Base-by-base conservation (phyloP, 2,329 filamentous ascomycete genomes). In the Colletotrichum acutatum region DNA sequence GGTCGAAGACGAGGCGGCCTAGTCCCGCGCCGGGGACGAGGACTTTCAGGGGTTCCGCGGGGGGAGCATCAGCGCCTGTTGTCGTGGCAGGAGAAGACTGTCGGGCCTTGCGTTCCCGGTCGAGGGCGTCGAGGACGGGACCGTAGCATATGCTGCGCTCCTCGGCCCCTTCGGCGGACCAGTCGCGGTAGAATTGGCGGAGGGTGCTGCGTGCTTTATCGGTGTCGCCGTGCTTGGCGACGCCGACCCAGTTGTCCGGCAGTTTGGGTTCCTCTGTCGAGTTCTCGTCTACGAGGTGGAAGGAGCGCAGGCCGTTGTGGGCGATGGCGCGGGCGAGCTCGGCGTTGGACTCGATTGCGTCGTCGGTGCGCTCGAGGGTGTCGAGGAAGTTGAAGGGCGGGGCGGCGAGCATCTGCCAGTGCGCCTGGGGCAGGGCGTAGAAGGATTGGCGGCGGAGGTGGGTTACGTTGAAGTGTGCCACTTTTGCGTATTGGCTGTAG, bases 161-260 rank as follows among this genome's bases (percentile, higher is more conserved):
- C 0, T 82, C 80, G 3, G 84, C 86, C 0, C 96, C 97, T 78
- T 94, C 95, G 1, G 86, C 88, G 28, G 94, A 95, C 97, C 97
- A 99, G 82, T 99, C 97, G 19, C 97, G 92, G 82, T 95, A 98
- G 81, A 98, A 94, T 79, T 99, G 97, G 12, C 96, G 91, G 64
- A 99, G 88, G 1, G 95, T 98, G 78, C 95, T 97, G 74, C 95
- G 90, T 2, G 96, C 95, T 83, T 98, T 99, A 80, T 97, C 95
- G 66, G 97, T 86, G 78, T 98, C 96, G 26, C 86, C 86, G 30
- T 90, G 84, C 56, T 92, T 95, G 16, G 95, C 93, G 37, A 90
- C 86, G 5, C 90, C 91, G 24, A 90, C 87, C 92, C 95, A 95
- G 57, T 91, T 87, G 14, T 87, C 84, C 32, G 90, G 89, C 76